Base-by-base conservation (phyloP, 148 eudicot genomes). In the Fallopia convolvulus region DNA sequence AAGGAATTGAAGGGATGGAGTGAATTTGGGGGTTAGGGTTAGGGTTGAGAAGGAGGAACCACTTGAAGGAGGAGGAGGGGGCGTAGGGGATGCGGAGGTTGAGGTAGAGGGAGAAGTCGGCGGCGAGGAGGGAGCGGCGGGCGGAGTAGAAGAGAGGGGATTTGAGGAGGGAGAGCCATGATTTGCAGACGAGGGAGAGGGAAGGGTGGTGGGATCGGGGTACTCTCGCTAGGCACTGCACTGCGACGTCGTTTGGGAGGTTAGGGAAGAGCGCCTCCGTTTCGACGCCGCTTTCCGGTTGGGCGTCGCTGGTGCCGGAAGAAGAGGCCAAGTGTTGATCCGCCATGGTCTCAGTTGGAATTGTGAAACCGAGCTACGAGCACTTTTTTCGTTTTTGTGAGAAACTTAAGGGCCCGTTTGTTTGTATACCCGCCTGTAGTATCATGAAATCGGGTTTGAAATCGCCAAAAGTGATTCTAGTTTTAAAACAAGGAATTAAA, bases 181-280 rank as follows among this genome's bases (percentile, higher is more conserved):
- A 81, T 80, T 82, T 88, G 76, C 85, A 87, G 77, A 91, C 90
- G 3, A 91, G 82, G 17, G 92, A 85, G 80, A 92, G 88, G n/a
- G 30, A 42, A 1, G 92, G 91, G 84, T 87, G 87, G 81, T 81
- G 81, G 41, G 83, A 86, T 0, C 78, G 83, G 0, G 99, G 93
- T 30, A 92, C 77, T 46, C 97, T 79, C 21, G 99, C 97, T 39
- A 95, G 77, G 86, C 91, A 87, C 26, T 86, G 93, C 8, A 91
- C 44, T 3, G 97, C 87, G 36, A 95, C 84, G 86, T 95, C 97
- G 81, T 95, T 83, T 46, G 97, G 92, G 70, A 95, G 93, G 77
- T 79, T 73, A 3, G 97, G 94, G 81, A 94, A 80, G 47, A 94
- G 87, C 32, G 70, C 13, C 21, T 77, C 8, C 21, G 47, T 42